Percentiles rank a stretch among this genome's conserved stretches.
phyloP scores from a whole-genome alignment of 2,329 filamentous ascomycete species.

The Clonostachys rhizophaga region DNA sequence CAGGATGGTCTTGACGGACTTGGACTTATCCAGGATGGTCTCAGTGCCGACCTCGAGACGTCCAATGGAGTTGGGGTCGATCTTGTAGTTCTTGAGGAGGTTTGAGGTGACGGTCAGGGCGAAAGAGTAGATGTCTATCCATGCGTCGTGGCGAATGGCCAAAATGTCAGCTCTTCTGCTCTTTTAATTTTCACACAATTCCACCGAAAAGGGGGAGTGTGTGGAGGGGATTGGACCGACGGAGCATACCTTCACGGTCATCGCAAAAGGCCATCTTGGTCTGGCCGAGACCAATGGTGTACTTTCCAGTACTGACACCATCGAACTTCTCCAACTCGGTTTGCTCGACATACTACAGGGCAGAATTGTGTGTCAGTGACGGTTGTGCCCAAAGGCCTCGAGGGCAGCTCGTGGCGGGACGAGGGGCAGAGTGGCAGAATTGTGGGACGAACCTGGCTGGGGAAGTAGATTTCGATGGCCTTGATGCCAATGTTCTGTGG shows the following conservation, averaged over 20 bases:
- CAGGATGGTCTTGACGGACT: constrained; percentile 83
- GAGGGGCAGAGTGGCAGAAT: background rate
- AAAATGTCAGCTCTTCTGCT: background rate
- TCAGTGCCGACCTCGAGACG: constrained; percentile 83
- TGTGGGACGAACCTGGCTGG: constrained; percentile 64
- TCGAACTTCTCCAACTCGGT: constrained; percentile 81
- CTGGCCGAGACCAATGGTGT: constrained; percentile 87
- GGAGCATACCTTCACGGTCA: constrained; percentile 71
- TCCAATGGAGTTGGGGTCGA: constrained; percentile 73
- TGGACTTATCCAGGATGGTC: constrained; percentile 84
- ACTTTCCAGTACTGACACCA: constrained; percentile 77
- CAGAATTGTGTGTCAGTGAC: constrained; percentile 9
- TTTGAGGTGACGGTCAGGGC: constrained; percentile 73
- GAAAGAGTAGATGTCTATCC: constrained; percentile 79
- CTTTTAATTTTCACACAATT: background rate
- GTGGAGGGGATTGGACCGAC: constrained; percentile 5
- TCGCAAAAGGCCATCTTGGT: constrained; percentile 92
- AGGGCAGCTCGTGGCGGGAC: constrained; percentile 8
- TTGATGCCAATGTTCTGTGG: constrained; percentile 89
- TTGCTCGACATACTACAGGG: constrained; percentile 73
- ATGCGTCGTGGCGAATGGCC: background rate
- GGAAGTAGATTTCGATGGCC: constrained; percentile 88
- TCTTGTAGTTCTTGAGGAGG: constrained; percentile 77
- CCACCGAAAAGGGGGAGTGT: constrained; percentile 1
- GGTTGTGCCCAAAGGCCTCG: constrained; percentile 5